A percentile compares a stretch with the other conserved stretches of the same genome.
These are phyloP conservation scores for Pyrenopolyporus hunteri DNA, from an alignment of 495 filamentous ascomycete species.

Conservation along the genomic window DNA sequence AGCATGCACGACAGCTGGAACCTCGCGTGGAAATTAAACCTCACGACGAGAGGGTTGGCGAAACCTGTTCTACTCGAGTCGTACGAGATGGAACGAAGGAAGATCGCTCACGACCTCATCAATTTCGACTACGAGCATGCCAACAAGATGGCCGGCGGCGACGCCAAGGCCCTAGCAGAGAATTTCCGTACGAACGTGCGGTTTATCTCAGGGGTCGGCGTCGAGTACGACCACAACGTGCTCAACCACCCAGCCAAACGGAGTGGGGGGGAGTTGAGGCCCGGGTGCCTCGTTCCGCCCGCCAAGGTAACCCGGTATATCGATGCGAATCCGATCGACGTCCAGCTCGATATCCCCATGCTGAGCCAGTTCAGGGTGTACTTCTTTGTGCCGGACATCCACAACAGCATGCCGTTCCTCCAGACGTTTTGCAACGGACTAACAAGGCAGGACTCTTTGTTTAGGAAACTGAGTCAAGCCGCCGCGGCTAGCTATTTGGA, in stretches of 20 bases:
- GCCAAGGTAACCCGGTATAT: conserved; percentile 70
- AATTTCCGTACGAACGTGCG: conserved; percentile 71
- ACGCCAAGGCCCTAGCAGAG: conserved; percentile 60
- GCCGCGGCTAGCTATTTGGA: conserved; percentile 60
- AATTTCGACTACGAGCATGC: conserved; percentile 69
- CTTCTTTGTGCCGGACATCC: conserved; percentile 64
- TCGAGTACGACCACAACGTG: conserved; percentile 64
- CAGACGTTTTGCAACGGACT: conserved; percentile 56
- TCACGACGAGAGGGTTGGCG: conserved; percentile 63
- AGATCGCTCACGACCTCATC: conserved; percentile 69
- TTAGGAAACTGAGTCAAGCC: conserved; percentile 55
- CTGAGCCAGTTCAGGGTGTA: conserved; percentile 73
- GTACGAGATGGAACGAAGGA: conserved; percentile 68
- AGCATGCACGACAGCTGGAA: conserved; percentile 81
- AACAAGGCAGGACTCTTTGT: conserved; percentile 47
- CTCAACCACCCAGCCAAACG: conserved; percentile 55
- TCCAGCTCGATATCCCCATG: conserved; percentile 74
- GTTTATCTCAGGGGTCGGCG: conserved; percentile 71
- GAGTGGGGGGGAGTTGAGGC: conserved; percentile 53
- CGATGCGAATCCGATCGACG: conserved; percentile 72
- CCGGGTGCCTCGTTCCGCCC: conserved; percentile 66
- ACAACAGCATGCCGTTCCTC: conserved; percentile 59
- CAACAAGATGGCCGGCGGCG: conserved; percentile 63
- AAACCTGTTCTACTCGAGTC: conserved; percentile 62
- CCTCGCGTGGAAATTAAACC: conserved; percentile 75